Evolutionary conservation across 129 eudicot genomes (phyloP), one percentile per base, ranked within the genome.

Genomic region (Tagetes patula): DNA sequence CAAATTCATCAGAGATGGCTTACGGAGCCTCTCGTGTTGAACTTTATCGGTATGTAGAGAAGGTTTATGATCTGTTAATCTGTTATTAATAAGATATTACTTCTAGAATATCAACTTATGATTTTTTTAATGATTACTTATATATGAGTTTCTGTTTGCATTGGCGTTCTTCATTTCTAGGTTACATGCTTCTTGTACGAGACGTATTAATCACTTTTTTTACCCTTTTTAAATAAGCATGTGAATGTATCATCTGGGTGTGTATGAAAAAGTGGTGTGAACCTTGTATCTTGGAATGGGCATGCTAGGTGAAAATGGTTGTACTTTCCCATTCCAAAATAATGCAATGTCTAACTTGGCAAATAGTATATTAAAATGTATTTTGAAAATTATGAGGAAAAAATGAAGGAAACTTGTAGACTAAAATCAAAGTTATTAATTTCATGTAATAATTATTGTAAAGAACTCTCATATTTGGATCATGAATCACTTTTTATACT

Each of bases 1-100:
- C 96, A 62, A 79, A 77, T 79, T 76, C 82, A 27, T 76, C 86
- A 20, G 98, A 94, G 76, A 75, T 67, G 47, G 77, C 32, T 9
- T 83, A 84, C 72, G 89, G 91, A 65, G 97, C 93, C 73, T 88
- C 91, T 69, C 88, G 96, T 42, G 96, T 94, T 68, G 98, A 94
- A 79, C 81, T 94, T 75, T 84, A 88, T 86, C 81, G 96, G 98
- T 94, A 94, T 72, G 82, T 14, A 71, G 1, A 32, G 53, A 59
- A 62, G 49, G 70, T 55, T 71, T 41, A 48, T 65, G 37, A 65
- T 75, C 56, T 32, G 27, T 65, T 31, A 6, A 65, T 75, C 56
- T 32, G 27, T 65, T 31, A 6, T 38, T 3, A 30, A 12, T 53
- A 40, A 1, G 14, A 38, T 33, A 8, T 9, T 62, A 48, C 48